Percentiles rank a stretch among this genome's conserved stretches.
phyloP scores from a whole-genome alignment of 331 rosid genomes.

The Quercus lobata region DNA sequence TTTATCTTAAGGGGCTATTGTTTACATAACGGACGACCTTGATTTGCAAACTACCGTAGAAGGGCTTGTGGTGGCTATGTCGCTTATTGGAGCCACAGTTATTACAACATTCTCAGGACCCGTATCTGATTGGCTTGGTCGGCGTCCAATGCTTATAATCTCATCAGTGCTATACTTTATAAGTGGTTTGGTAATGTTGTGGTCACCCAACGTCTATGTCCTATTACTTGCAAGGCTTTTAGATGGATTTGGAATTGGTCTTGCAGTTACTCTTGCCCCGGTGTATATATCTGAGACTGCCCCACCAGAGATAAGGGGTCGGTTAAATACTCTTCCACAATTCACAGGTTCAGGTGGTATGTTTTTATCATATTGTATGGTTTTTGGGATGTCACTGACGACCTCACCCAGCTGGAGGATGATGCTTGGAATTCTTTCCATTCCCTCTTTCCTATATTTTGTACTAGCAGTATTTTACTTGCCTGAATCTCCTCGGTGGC shows the following conservation, averaged over 20 bases:
- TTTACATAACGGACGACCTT: conserved; percentile 70
- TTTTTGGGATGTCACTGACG: conserved; percentile 62
- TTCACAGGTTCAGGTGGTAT: conserved; percentile 88
- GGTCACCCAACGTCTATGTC: conserved; percentile 84
- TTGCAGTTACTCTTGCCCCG: conserved; percentile 84
- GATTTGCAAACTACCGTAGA: conserved; percentile 46
- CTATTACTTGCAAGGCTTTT: conserved; percentile 66
- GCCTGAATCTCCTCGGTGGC: conserved; percentile 98
- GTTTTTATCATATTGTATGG: conserved; percentile 83
- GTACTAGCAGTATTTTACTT: conserved; percentile 66
- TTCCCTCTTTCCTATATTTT: conserved; percentile 70
- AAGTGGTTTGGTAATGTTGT: conserved; percentile 74
- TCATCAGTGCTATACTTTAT: conserved; percentile 66
- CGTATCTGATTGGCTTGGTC: conserved; percentile 69
- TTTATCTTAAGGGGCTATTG: conserved; percentile 55
- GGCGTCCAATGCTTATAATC: conserved; percentile 73
- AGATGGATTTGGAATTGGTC: conserved; percentile 91
- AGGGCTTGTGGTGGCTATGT: conserved; percentile 93
- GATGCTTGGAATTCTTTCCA: conserved; percentile 63
- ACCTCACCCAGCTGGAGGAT: conserved; percentile 53
- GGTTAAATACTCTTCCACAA: conserved; percentile 84
- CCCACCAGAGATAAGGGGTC: conserved; percentile 86
- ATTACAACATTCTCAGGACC: conserved; percentile 78
- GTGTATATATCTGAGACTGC: conserved; percentile 87
- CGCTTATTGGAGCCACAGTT: conserved; percentile 72